A percentile compares a stretch with the other conserved stretches of the same genome.
Evolutionary conservation across 192 early-diverging fungal species (phyloP).

Genomic region (Endogone sp.): DNA sequence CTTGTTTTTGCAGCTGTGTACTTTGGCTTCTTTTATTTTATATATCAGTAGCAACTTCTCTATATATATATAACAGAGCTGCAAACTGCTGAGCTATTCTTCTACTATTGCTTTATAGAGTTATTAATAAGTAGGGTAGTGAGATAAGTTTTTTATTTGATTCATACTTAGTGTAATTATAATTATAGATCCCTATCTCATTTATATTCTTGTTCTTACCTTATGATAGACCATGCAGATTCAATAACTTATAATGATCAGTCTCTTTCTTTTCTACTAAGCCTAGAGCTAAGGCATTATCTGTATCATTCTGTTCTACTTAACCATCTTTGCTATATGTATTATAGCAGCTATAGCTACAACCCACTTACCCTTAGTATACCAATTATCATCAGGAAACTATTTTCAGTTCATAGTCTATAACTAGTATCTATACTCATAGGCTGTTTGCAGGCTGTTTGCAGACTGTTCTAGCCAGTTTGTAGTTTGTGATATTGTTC

Average conservation of each 20-base stretch:
- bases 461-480: too few species aligned
- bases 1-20: slow-evolving; percentile 65
- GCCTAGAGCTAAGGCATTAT: background rate
- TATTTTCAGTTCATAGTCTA: too few species aligned
- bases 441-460: too few species aligned
- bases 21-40: slow-evolving; percentile 66
- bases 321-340: background rate
- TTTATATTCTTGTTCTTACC: slow-evolving; percentile 24
- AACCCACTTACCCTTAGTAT: background rate
- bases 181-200: too few species aligned
- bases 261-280: slow-evolving; percentile 7
- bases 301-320: background rate
- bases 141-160: too few species aligned
- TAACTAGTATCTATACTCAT: too few species aligned
- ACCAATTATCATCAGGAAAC: too few species aligned
- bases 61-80: slow-evolving; percentile 55
- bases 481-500: too few species aligned
- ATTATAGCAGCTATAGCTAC: background rate
- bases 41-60: slow-evolving; percentile 74
- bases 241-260: slow-evolving; percentile 1
- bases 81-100: slow-evolving; percentile 53
- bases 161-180: too few species aligned
- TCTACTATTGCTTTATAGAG: slow-evolving; percentile 52
- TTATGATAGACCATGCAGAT: background rate
- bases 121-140: background rate